These are phyloP conservation scores for Monosporascus sp. DNA, from an alignment of 2,329 filamentous ascomycete species.

Conservation along the genomic window DNA sequence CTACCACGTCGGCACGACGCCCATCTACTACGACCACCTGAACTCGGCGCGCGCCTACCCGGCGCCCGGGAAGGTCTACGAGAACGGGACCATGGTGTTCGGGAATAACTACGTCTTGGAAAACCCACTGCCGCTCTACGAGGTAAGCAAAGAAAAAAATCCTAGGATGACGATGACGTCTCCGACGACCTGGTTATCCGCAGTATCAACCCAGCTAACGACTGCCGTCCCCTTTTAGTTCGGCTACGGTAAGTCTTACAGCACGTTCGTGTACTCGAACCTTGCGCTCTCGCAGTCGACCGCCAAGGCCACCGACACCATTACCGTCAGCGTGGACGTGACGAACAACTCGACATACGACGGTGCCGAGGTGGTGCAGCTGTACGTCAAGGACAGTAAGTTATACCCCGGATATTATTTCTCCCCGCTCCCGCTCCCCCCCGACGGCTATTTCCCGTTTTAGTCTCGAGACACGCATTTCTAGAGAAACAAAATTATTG, in stretches of 20 bases:
- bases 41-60: constrained; percentile 56
- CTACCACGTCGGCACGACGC: constrained; percentile 59
- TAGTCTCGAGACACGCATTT: too few relatives aligned
- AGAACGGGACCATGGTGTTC: constrained; percentile 58
- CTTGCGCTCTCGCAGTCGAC: constrained; percentile 44
- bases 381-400: constrained; percentile 54
- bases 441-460: too few relatives aligned
- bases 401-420: too few relatives aligned
- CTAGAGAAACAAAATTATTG: too few relatives aligned
- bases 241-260: constrained; percentile 63
- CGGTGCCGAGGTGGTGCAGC: constrained; percentile 62
- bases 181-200: too few relatives aligned
- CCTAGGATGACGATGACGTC: too few relatives aligned
- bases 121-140: constrained; percentile 54
- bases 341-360: constrained; percentile 53
- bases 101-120: constrained; percentile 61
- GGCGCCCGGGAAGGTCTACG: constrained; percentile 46
- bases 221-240: constrained; percentile 35
- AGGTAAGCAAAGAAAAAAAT: constrained; percentile 12
- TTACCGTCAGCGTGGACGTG: constrained; percentile 57
- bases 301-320: constrained; percentile 42
- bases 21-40: constrained; percentile 67
- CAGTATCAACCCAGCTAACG: not conserved
- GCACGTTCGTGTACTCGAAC: constrained; percentile 55
- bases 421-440: too few relatives aligned